Base-by-base conservation (phyloP, 345 rosid species). In the Citrus hindsii region DNA sequence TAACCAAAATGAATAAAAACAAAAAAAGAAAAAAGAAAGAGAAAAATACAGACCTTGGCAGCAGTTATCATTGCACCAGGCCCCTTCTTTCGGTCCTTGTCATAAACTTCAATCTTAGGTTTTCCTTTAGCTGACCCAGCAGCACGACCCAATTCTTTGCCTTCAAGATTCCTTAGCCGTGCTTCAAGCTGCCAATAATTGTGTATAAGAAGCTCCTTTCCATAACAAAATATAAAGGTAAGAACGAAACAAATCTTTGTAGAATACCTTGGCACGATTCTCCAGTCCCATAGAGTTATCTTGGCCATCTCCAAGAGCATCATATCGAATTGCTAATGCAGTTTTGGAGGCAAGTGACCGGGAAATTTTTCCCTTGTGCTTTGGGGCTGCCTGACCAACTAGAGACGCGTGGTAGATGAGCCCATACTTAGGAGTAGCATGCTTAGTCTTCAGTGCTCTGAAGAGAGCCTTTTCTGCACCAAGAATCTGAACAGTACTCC, bases 391-490 rank as follows among this genome's bases (percentile, higher is more conserved):
- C 84, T 96, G 98, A 48, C 92, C 94, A 79, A 96, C 92, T 82
- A 94, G 76, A 21, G 98, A 89, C 16, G 97, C 99, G 61, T 94
- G 99, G 85, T 90, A 94, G 65, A 96, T 87, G 62, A 96, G 84
- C 33, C 98, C 97, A 8, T 94, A 91, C 79, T 93, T 94, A 5
- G 98, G 98, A 62, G 98, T 94, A 5, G 97, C 89, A 73, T 96
- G 99, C 71, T 95, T 95, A 70, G 97, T 91, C 88, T 93, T 95
- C 61, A 93, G 81, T 48, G 99, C 99, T 86, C 99, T 89, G 82
- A 92, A 95, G 32, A 92, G 89, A 71, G 99, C 99, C 78, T 93
- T 93, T 78, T 93, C 96, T 0, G 99, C 99, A 62, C 98, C 99
- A 73, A 95, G 96, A 79, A 93, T 91, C 90, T 93, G 99, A 82